Evolutionary conservation across 1,284 basidiomycete species (phyloP), one percentile per base, ranked within the genome.

Genomic region (Ganoderma leucocontextum): DNA sequence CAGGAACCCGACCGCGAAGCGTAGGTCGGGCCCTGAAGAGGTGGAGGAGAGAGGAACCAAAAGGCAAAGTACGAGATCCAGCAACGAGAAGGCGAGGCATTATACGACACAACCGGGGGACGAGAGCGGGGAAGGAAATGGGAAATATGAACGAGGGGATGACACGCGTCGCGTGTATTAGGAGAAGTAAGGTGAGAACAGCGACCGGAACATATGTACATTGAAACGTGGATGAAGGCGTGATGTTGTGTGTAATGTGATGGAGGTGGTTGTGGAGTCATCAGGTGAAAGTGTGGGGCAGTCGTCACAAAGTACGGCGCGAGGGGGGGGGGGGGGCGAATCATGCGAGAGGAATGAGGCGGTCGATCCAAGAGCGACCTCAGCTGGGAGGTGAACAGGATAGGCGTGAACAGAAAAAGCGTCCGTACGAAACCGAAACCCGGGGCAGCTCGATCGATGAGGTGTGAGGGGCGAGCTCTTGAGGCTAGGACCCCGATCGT

Each of bases 21-120:
- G 41, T 25, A n/a, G 57, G 67, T 70, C 73, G 70, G 74, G 73
- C 71, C 72, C 75, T 72, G 77, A 78, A 78, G 82, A 86, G 83
- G 86, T 86, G 87, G 86, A 77, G 84, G 84, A 86, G 69, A 80
- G 82, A 80, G 89, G 91, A 89, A 87, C 89, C 83, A 60, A 85
- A 70, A 35, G 68, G 61, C 61, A 25, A 55, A 62, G 53, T 36
- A 61, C 52, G 62, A 73, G 68, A 72, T 71, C 68, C 73, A 74
- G 72, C 69, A 75, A 68, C 64, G 69, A 60, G 61, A 68, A 53
- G 58, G 47, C 42, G 87, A 83, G 84, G 22, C 58, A 60, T 38
- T 25, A 60, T 64, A 66, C 55, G 63, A 65, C 64, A 70, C 59
- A 67, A 70, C 59, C 58, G 68, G 67, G 74, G 73, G 76, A 74